A percentile compares a stretch with the other conserved stretches of the same genome.
These are phyloP conservation scores for Colletotrichum sp. DNA, from an alignment of 2,329 filamentous ascomycete species.

Conservation along the genomic window DNA sequence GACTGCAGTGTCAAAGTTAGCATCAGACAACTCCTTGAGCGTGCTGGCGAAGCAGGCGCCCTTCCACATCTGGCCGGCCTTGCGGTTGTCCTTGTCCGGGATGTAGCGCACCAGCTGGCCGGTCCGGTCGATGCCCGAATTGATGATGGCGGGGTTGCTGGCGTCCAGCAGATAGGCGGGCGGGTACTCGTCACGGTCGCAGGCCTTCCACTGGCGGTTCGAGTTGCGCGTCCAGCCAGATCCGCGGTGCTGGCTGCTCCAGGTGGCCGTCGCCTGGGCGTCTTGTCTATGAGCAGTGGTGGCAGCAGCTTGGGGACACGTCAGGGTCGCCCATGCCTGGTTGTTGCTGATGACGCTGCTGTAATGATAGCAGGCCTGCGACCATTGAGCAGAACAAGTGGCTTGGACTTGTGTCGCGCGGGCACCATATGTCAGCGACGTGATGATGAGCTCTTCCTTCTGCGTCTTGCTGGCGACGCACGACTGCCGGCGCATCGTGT, in stretches of 20 bases:
- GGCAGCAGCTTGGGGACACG: constrained; percentile 9
- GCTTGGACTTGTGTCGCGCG: constrained; percentile 1
- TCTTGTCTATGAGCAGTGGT: background rate
- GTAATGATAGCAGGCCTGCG: constrained; percentile 29
- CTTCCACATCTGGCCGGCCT: constrained; percentile 6
- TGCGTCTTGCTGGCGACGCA: constrained; percentile 18
- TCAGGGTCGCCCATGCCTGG: constrained; percentile 2
- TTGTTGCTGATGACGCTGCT: constrained; percentile 23
- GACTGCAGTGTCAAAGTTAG: background rate
- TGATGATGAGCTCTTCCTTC: constrained; percentile 22
- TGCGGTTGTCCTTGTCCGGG: background rate
- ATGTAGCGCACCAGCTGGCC: constrained; percentile 19
- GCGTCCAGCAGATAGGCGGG: constrained; percentile 24
- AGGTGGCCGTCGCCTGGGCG: background rate
- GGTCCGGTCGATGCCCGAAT: background rate
- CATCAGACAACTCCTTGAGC: background rate
- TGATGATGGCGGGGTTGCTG: constrained; percentile 25
- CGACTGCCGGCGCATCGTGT: constrained; percentile 21
- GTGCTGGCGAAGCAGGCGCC: constrained; percentile 29
- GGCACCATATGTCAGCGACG: constrained; percentile 16
- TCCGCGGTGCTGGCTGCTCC: background rate
- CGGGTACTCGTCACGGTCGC: constrained; percentile 20
- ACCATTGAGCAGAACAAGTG: constrained; percentile 10
- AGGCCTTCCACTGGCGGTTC: background rate
- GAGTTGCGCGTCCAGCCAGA: background rate